A percentile compares a stretch with the other conserved stretches of the same genome.
Conservation (phyloP, 2,329 filamentous ascomycete genomes). For the Fusarium sp. region DNA sequence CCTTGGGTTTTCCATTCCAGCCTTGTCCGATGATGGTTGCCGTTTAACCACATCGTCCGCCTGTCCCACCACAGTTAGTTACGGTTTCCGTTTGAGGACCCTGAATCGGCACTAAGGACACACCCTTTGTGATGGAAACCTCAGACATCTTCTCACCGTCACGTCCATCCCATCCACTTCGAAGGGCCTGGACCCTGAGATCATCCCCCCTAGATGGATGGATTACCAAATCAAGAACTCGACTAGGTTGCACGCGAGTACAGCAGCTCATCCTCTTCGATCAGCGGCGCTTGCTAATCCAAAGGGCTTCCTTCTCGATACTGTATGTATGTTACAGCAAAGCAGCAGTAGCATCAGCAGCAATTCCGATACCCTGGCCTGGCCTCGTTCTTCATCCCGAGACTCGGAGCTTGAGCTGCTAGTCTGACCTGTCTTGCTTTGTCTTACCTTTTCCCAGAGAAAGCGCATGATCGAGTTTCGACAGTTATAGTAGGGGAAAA, state of each 20-base stretch:
- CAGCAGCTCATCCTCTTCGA: slow-evolving; percentile 20
- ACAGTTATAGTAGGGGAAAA: not conserved
- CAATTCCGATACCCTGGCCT: not conserved
- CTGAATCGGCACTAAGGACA: slow-evolving; percentile 25
- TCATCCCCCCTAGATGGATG: slow-evolving; percentile 36
- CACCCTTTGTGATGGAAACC: slow-evolving; percentile 24
- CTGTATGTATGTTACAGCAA: not conserved
- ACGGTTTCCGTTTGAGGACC: slow-evolving; percentile 31
- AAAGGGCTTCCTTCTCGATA: not conserved
- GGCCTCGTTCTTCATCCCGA: slow-evolving; percentile 6
- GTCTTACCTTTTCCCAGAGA: not conserved
- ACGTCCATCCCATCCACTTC: slow-evolving; percentile 33
- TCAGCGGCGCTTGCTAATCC: slow-evolving; percentile 25
- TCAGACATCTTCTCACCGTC: slow-evolving; percentile 31
- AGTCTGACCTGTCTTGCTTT: not conserved
- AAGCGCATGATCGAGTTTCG: slow-evolving; percentile 8
- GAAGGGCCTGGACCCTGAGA: slow-evolving; percentile 46
- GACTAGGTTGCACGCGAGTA: slow-evolving; percentile 38
- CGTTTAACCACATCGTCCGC: slow-evolving; percentile 12
- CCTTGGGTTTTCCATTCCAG: not conserved
- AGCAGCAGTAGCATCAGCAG: not conserved
- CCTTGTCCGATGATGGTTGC: slow-evolving; percentile 21
- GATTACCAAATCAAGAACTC: slow-evolving; percentile 40
- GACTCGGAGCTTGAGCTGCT: not conserved
- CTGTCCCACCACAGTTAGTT: slow-evolving; percentile 10